Conservation (phyloP, 139 green algal genomes). For the Chlamydomonas schloesseri region DNA sequence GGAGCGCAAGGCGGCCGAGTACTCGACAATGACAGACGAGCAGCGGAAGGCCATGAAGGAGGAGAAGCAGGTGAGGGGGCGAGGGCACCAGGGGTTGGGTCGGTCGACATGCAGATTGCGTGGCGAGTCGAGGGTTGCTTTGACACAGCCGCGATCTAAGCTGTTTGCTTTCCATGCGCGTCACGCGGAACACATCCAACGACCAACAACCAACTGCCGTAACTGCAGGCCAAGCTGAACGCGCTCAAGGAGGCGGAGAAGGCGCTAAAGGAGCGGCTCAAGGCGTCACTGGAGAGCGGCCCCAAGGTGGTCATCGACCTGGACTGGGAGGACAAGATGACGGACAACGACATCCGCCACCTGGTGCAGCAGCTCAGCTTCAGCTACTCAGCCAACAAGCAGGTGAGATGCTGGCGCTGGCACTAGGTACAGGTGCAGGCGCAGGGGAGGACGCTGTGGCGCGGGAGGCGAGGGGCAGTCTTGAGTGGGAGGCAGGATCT, state of each 20-base stretch:
- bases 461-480: too few relatives aligned
- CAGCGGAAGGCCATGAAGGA: background rate
- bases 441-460: too few relatives aligned
- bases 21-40: constrained; percentile 7
- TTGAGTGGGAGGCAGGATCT: too few relatives aligned
- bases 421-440: too few relatives aligned
- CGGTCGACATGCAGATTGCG: too few relatives aligned
- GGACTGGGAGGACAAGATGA: constrained; percentile 81
- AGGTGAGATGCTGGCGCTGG: too few relatives aligned
- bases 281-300: constrained; percentile 16
- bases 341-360: constrained; percentile 64
- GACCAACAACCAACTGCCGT: too few relatives aligned
- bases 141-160: too few relatives aligned
- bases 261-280: constrained; percentile 32
- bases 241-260: constrained; percentile 2
- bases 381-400: constrained; percentile 66
- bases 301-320: constrained; percentile 78
- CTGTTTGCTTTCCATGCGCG: too few relatives aligned
- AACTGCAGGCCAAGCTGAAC: background rate
- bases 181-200: too few relatives aligned
- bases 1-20: constrained; percentile 5
- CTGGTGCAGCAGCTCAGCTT: constrained; percentile 80
- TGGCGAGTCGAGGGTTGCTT: too few relatives aligned
- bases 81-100: background rate
- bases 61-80: background rate